phyloP scores from a whole-genome alignment of 2,329 filamentous ascomycete species.

The Penicillium hesseltinei region DNA sequence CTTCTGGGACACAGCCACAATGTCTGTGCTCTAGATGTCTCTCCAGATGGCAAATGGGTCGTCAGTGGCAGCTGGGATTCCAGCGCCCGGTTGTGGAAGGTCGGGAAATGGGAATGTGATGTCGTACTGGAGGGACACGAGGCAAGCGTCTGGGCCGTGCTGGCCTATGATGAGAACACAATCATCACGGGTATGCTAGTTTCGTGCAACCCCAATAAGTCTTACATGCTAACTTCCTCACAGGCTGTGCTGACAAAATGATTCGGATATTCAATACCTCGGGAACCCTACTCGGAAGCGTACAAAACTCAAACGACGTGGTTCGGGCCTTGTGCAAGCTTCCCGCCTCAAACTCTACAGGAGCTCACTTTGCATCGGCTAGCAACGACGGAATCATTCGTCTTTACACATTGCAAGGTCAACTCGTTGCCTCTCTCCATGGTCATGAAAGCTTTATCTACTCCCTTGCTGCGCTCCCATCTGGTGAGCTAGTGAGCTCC shows the following conservation, averaged over 20 bases:
- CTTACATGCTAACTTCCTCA: constrained; percentile 16
- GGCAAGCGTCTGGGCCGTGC: constrained; percentile 84
- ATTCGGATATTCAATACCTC: constrained; percentile 76
- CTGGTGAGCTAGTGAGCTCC: constrained; percentile 84
- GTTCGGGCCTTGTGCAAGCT: constrained; percentile 85
- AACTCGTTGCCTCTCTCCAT: constrained; percentile 71
- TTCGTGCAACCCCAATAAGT: background rate
- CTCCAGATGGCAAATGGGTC: constrained; percentile 67
- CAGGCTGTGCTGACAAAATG: constrained; percentile 80
- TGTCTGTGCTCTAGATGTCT: constrained; percentile 80
- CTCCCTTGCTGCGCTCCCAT: constrained; percentile 71
- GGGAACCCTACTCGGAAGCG: constrained; percentile 62
- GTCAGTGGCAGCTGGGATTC: constrained; percentile 95
- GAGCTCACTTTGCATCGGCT: constrained; percentile 90
- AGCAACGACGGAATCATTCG: constrained; percentile 89
- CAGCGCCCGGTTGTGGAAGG: constrained; percentile 79
- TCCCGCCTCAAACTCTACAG: constrained; percentile 71
- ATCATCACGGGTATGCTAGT: constrained; percentile 65
- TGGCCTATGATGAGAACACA: constrained; percentile 75
- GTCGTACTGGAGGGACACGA: constrained; percentile 72
- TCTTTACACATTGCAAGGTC: constrained; percentile 79
- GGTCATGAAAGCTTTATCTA: constrained; percentile 97
- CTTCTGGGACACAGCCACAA: constrained; percentile 85
- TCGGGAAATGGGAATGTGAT: constrained; percentile 81
- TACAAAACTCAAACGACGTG: constrained; percentile 73